phyloP scores from a whole-genome alignment of 129 eudicot species.

The Centaurea solstitialis region DNA sequence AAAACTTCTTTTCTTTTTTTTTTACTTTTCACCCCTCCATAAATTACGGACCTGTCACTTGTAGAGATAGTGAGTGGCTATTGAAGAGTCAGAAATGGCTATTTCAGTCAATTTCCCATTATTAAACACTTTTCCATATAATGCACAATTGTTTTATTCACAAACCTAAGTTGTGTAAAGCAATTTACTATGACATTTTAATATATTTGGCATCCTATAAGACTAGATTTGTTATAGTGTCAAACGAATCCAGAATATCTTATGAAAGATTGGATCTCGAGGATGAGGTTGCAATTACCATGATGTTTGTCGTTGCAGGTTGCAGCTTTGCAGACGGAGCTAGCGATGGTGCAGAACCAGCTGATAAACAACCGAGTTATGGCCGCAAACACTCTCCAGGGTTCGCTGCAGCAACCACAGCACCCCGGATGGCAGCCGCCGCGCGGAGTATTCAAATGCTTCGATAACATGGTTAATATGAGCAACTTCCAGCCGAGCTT shows the following conservation, averaged over 20 bases:
- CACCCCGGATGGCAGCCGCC: conserved; percentile 30
- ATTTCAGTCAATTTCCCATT: neutral
- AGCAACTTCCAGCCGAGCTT: conserved; percentile 33
- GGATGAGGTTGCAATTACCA: neutral
- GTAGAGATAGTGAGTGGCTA: too few species aligned
- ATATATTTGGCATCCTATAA: neutral
- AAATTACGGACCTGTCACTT: too few species aligned
- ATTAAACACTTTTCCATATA: neutral
- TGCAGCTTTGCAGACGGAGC: conserved; percentile 51
- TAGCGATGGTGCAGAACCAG: conserved; percentile 60
- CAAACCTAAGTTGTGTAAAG: neutral
- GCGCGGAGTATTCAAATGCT: conserved; percentile 33
- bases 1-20: too few species aligned
- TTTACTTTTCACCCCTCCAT: too few species aligned
- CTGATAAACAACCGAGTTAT: conserved; percentile 42
- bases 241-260: too few species aligned
- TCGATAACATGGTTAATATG: conserved; percentile 30
- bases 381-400: conserved; percentile 48
- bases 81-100: too few species aligned
- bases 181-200: neutral
- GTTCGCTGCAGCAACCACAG: conserved; percentile 29
- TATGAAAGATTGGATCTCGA: too few species aligned
- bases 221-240: too few species aligned
- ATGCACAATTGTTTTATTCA: neutral
- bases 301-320: conserved; percentile 30